A percentile compares a stretch with the other conserved stretches of the same genome.
phyloP scores from a whole-genome alignment of 2,329 filamentous ascomycete species.

The Penicillium rolfsii region DNA sequence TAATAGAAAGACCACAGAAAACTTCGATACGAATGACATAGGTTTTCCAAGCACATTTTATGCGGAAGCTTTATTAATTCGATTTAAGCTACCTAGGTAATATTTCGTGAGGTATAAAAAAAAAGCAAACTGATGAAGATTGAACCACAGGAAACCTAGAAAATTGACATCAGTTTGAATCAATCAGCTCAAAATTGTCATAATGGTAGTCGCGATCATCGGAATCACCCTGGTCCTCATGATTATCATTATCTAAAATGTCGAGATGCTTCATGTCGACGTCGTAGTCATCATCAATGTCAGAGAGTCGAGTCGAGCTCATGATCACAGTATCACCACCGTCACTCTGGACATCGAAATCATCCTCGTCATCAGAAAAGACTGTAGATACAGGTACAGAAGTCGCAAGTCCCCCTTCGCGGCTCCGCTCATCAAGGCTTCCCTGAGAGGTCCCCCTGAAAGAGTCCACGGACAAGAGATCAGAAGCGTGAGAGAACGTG shows the following conservation, averaged over 20 bases:
- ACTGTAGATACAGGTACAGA: neutral
- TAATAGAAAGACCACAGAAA: neutral
- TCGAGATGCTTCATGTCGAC: conserved; percentile 14
- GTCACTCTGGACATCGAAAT: conserved; percentile 28
- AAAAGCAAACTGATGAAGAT: neutral
- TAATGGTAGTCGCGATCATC: neutral
- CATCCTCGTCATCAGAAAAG: conserved; percentile 19
- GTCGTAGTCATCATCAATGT: conserved; percentile 13
- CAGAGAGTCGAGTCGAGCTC: conserved; percentile 13
- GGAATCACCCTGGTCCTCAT: neutral
- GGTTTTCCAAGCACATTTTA: too few relatives aligned
- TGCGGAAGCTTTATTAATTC: neutral
- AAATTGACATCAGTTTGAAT: neutral
- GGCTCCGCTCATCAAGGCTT: neutral
- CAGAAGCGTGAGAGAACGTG: conserved; percentile 36
- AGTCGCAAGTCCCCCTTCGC: too few relatives aligned
- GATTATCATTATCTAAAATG: neutral
- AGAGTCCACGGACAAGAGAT: conserved; percentile 32
- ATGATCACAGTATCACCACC: conserved; percentile 26
- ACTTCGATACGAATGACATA: too few relatives aligned
- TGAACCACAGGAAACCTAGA: neutral
- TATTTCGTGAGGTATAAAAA: neutral
- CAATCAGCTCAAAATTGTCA: conserved; percentile 15
- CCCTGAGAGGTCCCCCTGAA: conserved; percentile 4
- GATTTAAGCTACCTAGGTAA: neutral